Evolutionary conservation across 2,329 filamentous ascomycete species (phyloP).

Genomic region (Laburnicola sp.): DNA sequence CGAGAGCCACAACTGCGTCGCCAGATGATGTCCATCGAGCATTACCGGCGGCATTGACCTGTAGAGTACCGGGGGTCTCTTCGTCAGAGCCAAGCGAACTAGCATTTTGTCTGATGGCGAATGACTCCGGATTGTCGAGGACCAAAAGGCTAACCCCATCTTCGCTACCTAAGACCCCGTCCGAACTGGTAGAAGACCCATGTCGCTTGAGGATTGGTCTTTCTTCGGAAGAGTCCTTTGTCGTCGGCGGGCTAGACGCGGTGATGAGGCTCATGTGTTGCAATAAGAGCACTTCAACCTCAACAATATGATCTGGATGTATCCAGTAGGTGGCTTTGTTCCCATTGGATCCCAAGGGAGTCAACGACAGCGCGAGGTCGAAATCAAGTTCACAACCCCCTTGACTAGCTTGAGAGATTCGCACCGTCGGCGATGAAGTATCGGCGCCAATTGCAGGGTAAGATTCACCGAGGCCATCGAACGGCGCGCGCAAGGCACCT

Average conservation of each 20-base stretch:
- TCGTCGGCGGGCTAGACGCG: slow-evolving; percentile 22
- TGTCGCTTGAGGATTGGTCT: slow-evolving; percentile 32
- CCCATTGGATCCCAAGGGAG: slow-evolving; percentile 52
- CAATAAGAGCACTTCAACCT: slow-evolving; percentile 56
- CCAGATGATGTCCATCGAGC: slow-evolving; percentile 42
- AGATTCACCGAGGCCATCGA: slow-evolving; percentile 39
- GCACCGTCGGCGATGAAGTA: slow-evolving; percentile 31
- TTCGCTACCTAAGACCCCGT: slow-evolving; percentile 34
- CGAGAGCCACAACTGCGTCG: slow-evolving; percentile 37
- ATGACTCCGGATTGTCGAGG: slow-evolving; percentile 54
- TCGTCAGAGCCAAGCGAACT: slow-evolving; percentile 50
- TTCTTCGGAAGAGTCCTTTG: slow-evolving; percentile 21
- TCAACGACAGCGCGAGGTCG: slow-evolving; percentile 53
- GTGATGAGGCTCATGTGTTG: slow-evolving; percentile 52
- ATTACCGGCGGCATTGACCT: slow-evolving; percentile 38
- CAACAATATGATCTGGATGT: slow-evolving; percentile 57
- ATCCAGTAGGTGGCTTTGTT: slow-evolving; percentile 58
- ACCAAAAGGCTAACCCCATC: slow-evolving; percentile 49
- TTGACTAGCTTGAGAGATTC: slow-evolving; percentile 47
- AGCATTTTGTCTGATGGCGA: slow-evolving; percentile 50
- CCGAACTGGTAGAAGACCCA: slow-evolving; percentile 29
- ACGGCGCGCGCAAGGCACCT: slow-evolving; percentile 50
- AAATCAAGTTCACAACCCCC: slow-evolving; percentile 51
- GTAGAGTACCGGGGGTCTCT: slow-evolving; percentile 34
- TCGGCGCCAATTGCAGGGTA: slow-evolving; percentile 19